Base-by-base conservation (phyloP, 2,329 filamentous ascomycete species). In the Curvularia sp. region DNA sequence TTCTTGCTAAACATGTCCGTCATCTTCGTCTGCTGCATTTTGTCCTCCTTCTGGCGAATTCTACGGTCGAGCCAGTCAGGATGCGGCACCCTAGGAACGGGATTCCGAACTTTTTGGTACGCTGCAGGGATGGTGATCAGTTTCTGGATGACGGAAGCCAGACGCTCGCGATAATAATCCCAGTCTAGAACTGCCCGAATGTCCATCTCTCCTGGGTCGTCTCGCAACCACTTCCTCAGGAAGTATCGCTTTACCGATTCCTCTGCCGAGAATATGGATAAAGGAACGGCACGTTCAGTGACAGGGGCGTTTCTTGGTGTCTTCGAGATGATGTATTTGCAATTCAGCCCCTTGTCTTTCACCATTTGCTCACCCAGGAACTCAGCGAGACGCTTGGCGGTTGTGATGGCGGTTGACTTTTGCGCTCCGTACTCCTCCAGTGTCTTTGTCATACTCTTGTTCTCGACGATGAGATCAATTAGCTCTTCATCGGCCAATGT, bases 401-500 rank as follows among this genome's bases (percentile, higher is more conserved):
- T 99, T 2, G 95, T 99, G 75, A 99, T 99, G n/a, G 95, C 97
- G 1, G 95, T 99, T 0, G 94, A 98, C 75, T 99, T 99, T 71
- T 99, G 96, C 7, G 81, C 82, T 18, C 93, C 95, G 66, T 99
- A 99, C 78, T 99, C 96, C 66, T 97, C 94, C 1, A 99, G 82
- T 0, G 95, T 96, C 80, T 99, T 99, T 18, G 89, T 86, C 95
- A 99, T 99, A 80, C 87, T 98, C 80, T 96, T 89, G 80, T 99
- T 99, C 77, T 99, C 95, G 49, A 93, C 97, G 87, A 99, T 99
- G n/a, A 99, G 88, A 71, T 99, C 94, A 77, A 99, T 98, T 39
- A 99, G 85, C 74, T 99, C 95, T 74, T 98, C 94, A 67, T 99
- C 94, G 0, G 94, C 93, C 13, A 99, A 82, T 1, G 93, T 98